Evolutionary conservation across 1,139 yeast genomes (phyloP), one percentile per base, ranked within the genome.

Genomic region (Scheffersomyces parashehatae): DNA sequence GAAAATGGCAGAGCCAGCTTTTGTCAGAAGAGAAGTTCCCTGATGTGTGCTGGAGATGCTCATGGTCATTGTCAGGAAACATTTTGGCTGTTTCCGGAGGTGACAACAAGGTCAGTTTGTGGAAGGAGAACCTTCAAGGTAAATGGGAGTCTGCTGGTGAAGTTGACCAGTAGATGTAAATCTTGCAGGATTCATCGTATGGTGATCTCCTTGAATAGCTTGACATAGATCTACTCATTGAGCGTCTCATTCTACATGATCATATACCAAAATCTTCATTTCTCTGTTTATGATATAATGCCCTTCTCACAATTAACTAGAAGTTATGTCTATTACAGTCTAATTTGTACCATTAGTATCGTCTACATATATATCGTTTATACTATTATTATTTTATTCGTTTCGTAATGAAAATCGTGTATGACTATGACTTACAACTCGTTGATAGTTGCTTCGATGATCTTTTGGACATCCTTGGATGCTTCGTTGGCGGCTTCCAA

Each of bases 71-170:
- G 55, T 85, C 96, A 37, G 99, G 99, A 42, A 93, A 93, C 64
- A 85, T 95, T 37, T 79, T 93, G 59, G 99, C 99, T 4, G 89
- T 93, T 36, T 83, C 95, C 43, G 97, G 98, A 33, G 98, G 98
- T 42, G 98, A 93, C 64, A 91, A 91, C 68, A 89, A 88, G 69
- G 93, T 93, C 38, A 89, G 96, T 36, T 78, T 93, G 64, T 95
- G 98, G 98, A 91, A 90, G 71, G 99, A 95, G 70, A 88, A 86
- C 62, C 74, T 91, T 55, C 84, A 84, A 59, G 98, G 98, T 41
- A 84, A 85, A 59, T 93, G 99, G 99, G 97, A 91, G 68, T 77
- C 89, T 49, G 97, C 97, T 30, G 98, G 97, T 42, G 95, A 85
- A 61, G 93, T 93, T 53, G 93, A 88, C 55, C 95, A 88, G 67